These are phyloP conservation scores for Macrophomina phaseolina DNA, from an alignment of 2,329 filamentous ascomycete species.

Conservation along the genomic window DNA sequence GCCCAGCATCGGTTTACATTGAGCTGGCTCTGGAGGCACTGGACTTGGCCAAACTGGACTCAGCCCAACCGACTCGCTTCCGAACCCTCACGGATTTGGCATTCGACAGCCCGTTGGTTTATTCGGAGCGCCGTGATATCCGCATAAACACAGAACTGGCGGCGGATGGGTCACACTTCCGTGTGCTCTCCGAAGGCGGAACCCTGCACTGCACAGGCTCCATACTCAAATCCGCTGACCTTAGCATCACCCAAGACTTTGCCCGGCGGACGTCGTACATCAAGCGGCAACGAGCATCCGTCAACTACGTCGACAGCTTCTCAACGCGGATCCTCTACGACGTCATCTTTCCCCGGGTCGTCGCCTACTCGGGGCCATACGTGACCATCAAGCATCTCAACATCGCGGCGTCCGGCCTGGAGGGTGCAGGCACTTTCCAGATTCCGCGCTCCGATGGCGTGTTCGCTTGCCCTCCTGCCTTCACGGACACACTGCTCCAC, in stretches of 20 bases:
- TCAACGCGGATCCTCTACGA: constrained; percentile 37
- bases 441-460: constrained; percentile 17
- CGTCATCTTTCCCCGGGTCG: constrained; percentile 41
- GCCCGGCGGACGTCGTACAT: not conserved
- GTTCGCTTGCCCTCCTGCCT: constrained; percentile 35
- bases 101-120: constrained; percentile 23
- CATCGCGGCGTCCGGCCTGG: constrained; percentile 33
- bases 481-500: constrained; percentile 41
- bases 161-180: not conserved
- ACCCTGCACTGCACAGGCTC: constrained; percentile 19
- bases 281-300: constrained; percentile 27
- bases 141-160: not conserved
- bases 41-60: not conserved
- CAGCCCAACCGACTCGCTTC: not conserved
- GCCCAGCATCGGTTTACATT: constrained; percentile 25
- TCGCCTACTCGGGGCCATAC: constrained; percentile 36
- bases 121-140: not conserved
- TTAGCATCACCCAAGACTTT: not conserved
- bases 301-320: constrained; percentile 33
- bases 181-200: constrained; percentile 1
- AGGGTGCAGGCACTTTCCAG: constrained; percentile 17
- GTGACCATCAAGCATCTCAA: constrained; percentile 36
- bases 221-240: not conserved
- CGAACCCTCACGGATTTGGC: constrained; percentile 7
- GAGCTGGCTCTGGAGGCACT: constrained; percentile 20